Conservation (phyloP, 345 rosid genomes). For the Reutealis trisperma region DNA sequence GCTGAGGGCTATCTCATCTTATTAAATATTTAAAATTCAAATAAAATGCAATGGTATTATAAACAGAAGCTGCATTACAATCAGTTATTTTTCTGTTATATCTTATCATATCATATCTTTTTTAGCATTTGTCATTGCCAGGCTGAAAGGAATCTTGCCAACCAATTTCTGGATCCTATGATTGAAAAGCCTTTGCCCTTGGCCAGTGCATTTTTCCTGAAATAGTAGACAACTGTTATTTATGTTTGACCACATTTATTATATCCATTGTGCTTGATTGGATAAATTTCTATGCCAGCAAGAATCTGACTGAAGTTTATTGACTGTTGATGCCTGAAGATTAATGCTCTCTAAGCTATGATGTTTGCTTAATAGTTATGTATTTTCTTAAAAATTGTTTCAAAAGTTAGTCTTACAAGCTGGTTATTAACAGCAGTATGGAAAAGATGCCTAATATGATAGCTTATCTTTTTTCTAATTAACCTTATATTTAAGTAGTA, state of each 20-base stretch:
- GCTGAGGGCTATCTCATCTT: slow-evolving; percentile 1
- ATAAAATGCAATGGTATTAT: not conserved
- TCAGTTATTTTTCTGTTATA: not conserved
- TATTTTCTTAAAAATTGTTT: too few species aligned
- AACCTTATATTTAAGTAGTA: too few species aligned
- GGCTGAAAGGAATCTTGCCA: not conserved
- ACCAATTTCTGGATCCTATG: not conserved
- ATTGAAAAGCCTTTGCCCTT: not conserved
- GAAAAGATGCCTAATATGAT: not conserved
- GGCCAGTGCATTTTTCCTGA: not conserved
- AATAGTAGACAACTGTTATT: not conserved
- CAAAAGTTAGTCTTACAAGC: not conserved
- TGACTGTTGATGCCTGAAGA: not conserved
- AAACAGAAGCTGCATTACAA: not conserved
- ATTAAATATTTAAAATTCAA: not conserved
- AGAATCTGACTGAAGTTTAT: not conserved
- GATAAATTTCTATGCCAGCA: not conserved
- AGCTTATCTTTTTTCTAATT: too few species aligned
- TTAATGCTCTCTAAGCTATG: not conserved
- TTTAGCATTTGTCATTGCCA: not conserved
- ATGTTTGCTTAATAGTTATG: too few species aligned
- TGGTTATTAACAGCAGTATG: not conserved
- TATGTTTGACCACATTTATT: not conserved
- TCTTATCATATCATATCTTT: not conserved
- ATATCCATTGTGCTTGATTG: not conserved